These are phyloP conservation scores for Sclerotiophoma versabilis DNA, from an alignment of 2,329 filamentous ascomycete species.

Conservation along the genomic window DNA sequence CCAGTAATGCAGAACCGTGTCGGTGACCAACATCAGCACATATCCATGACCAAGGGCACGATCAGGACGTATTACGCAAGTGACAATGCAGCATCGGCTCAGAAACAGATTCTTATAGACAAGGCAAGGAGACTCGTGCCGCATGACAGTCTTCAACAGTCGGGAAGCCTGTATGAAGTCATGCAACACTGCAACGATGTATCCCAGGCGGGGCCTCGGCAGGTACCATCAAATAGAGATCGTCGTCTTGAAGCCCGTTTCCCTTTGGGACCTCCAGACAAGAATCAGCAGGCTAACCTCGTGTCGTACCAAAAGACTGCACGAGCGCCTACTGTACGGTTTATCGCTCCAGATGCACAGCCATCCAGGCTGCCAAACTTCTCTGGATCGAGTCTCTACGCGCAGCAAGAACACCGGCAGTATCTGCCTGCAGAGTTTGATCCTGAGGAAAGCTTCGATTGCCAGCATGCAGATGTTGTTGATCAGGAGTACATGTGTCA, in stretches of 20 bases:
- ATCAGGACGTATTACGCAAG: background rate
- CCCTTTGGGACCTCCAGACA: background rate
- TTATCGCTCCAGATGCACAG: constrained; percentile 10
- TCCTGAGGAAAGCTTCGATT: background rate
- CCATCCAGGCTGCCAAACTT: constrained; percentile 18
- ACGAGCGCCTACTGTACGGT: constrained; percentile 26
- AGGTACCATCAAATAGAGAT: background rate
- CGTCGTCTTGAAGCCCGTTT: background rate
- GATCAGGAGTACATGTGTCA: background rate
- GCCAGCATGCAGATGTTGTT: background rate
- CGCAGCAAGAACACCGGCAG: constrained; percentile 33
- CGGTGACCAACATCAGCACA: background rate
- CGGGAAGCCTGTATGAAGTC: constrained; percentile 34
- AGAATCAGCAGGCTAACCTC: background rate
- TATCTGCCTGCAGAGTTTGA: background rate
- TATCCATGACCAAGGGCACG: background rate
- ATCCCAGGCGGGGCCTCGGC: constrained; percentile 19
- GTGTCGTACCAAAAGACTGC: background rate
- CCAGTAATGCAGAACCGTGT: constrained; percentile 10
- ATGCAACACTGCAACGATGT: constrained; percentile 37
- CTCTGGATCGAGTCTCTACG: constrained; percentile 33
- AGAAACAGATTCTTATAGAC: background rate
- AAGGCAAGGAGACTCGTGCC: background rate
- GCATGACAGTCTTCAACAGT: constrained; percentile 17
- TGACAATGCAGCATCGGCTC: background rate